Evolutionary conservation across 768 basidiomycete species (phyloP), one percentile per base, ranked within the genome.

Genomic region (Pilatotrama ljubarskyi): DNA sequence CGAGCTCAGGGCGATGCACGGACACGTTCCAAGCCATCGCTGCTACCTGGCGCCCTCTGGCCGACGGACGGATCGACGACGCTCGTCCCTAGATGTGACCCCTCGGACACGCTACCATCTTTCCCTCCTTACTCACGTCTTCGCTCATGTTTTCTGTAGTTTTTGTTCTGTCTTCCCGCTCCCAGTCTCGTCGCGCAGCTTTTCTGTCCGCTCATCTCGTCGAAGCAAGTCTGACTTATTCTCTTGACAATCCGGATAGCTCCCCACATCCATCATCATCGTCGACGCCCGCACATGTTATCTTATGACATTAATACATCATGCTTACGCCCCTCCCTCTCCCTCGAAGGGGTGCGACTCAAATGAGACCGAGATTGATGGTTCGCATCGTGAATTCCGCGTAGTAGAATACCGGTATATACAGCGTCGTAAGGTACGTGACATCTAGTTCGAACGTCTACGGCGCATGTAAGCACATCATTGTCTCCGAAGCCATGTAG

Each of bases 201-300:
- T 63, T 61, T 64, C 64, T 61, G 67, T 68, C 68, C 59, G 54
- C 62, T 64, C 68, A 63, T 71, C 64, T 70, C 69, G 69, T 71
- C 64, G 69, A 73, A 65, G 64, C 63, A 64, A 71, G 69, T 66
- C 72, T 74, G 74, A 74, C 68, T 71, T 74, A 71, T 71, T 74
- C 63, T 72, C 69, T 70, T 70, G 70, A 65, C 69, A 66, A 64
- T 64, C 66, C 63, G 66, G 64, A 70, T 66, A 67, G 63, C 66
- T 66, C 63, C 51, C 42, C 58, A 59, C 64, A 63, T 63, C 63
- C 24, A 61, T 61, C 58, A 58, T 61, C 70, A 68, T 70, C 56
- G 66, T 63, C 59, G 59, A 60, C 53, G 56, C 55, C 65, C 61
- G 55, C 53, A 64, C 67, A 65, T 62, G 61, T 49, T 63, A 63